Base-by-base conservation (phyloP, 2,329 filamentous ascomycete genomes). In the Neopestalotiopsis sp. region DNA sequence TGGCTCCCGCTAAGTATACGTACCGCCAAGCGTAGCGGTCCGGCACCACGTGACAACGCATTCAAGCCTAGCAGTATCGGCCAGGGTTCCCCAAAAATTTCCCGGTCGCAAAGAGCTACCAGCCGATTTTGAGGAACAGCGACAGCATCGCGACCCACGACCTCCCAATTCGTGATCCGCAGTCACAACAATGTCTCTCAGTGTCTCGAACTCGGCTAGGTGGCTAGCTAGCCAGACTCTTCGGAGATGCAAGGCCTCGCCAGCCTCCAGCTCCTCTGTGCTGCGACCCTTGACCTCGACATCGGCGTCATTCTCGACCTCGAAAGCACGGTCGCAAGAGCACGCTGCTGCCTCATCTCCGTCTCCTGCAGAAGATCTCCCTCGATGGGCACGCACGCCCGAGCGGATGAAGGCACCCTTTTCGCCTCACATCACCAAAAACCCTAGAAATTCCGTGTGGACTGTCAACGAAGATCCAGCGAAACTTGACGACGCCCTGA, bases 401-500 rank as follows among this genome's bases (percentile, higher is more conserved):
- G 82, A 87, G 71, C 84, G 82, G 68, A 92, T 93, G 85, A 93
- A 91, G 81, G 91, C 91, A 4, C 89, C 90, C 0, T 88, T 93
- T 83, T 90, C 81, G 73, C 87, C 85, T 78, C 89, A 83, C 82
- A 86, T 82, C 72, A 85, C 83, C 77, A 89, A 82, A 81, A 83
- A 85, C 75, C 88, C 83, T 66, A 78, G 74, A 70, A 85, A 81
- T 74, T 86, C 85, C 72, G 76, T 79, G 76, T 95, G 89, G 88
- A 78, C 78, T 74, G 90, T 94, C 79, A 98, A 98, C 81, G 86
- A 88, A 24, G 90, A 95, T 76, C 93, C 93, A 10, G 85, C 84
- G 72, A 85, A 86, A 76, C 85, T 99, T 67, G 92, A 98, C 78
- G 84, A 88, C 63, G 92, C 94, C 80, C 97, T 98, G 80, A 86